Evolutionary conservation across 768 basidiomycete species (phyloP), one percentile per base, ranked within the genome.

Genomic region (Scleroderma bovista): DNA sequence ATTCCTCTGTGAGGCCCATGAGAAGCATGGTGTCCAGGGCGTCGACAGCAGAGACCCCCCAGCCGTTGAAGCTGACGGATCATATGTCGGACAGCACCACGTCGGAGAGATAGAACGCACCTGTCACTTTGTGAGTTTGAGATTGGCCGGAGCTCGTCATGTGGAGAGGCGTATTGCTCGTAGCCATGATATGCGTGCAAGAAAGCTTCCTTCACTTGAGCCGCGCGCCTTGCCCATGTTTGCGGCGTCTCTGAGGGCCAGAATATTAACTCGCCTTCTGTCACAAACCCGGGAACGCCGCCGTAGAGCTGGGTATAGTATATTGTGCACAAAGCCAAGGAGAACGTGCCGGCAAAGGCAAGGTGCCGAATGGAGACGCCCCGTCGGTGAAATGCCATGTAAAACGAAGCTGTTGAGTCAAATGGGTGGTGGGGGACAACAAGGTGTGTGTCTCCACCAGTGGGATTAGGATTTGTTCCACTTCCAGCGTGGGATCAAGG

Each of bases 1-100:
- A 94, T 61, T 94, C 87, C 2, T 80, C 76, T 10, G 81, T 60
- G 6, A 93, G 71, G 12, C 75, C 87, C 81, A 95, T 85, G 23
- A 97, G 70, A 33, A 87, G 71, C 75, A 96, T 83, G 0, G 90
- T 91, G 60, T 94, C 92, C 6, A 96, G 73, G 6, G 89, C 80
- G 60, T 96, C 93, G 44, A 91, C 76, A 40, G 80, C 73, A 5
- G 87, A 84, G 1, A 87, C 75, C 20, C 83, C 84, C 88, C 88
- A 91, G 7, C 84, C 85, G 60, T 89, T 89, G 63, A 88, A 86
- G 52, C 86, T 88, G 51, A n/a, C 15, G 11, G 38, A 19, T n/a
- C 2, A 2, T 42, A 61, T 36, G 55, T 36, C 1, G 19, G 10
- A 44, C 22, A 12, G 15, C 29, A 3, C 6, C 3, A 23, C 2